Evolutionary conservation across 768 basidiomycete species (phyloP).

Genomic region (Tylopilus sp.): DNA sequence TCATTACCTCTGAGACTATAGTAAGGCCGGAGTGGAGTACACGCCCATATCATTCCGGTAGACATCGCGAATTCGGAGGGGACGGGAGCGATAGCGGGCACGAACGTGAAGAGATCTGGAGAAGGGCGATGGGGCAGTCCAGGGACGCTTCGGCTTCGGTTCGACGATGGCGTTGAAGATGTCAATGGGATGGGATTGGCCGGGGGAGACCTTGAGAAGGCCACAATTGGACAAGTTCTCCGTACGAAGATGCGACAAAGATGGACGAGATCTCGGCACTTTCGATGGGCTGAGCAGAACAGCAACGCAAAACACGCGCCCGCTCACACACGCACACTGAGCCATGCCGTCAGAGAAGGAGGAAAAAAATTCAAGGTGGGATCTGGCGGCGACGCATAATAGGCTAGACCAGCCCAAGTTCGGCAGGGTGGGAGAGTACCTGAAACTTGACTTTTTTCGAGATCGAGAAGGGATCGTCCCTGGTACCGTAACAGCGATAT

Average conservation of each 20-base stretch:
- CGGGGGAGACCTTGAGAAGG: constrained; percentile 26
- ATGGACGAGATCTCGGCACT: constrained; percentile 22
- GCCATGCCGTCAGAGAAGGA: constrained; percentile 21
- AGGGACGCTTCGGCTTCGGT: constrained; percentile 22
- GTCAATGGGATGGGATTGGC: constrained; percentile 30
- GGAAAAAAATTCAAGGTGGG: constrained; percentile 16
- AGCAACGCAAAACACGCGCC: constrained; percentile 14
- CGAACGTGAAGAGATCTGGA: constrained; percentile 25
- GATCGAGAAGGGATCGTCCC: constrained; percentile 38
- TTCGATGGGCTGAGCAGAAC: constrained; percentile 9
- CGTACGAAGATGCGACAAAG: constrained; percentile 18
- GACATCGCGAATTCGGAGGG: constrained; percentile 29
- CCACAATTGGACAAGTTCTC: constrained; percentile 23
- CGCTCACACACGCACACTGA: constrained; percentile 18
- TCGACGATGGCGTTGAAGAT: constrained; percentile 33
- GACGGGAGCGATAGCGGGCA: constrained; percentile 29
- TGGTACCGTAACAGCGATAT: constrained; percentile 34
- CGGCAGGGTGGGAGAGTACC: constrained; percentile 32
- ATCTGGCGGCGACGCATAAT: constrained; percentile 22
- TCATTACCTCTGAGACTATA: constrained; percentile 35
- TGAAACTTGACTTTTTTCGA: constrained; percentile 35
- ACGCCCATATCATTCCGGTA: constrained; percentile 35
- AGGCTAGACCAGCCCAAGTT: constrained; percentile 25
- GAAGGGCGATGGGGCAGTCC: constrained; percentile 22
- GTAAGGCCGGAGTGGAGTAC: constrained; percentile 32